Percentiles rank a stretch among this genome's conserved stretches.
Evolutionary conservation across 176 grass and related monocot genomes (phyloP).

Genomic region (Oryza australiensis): DNA sequence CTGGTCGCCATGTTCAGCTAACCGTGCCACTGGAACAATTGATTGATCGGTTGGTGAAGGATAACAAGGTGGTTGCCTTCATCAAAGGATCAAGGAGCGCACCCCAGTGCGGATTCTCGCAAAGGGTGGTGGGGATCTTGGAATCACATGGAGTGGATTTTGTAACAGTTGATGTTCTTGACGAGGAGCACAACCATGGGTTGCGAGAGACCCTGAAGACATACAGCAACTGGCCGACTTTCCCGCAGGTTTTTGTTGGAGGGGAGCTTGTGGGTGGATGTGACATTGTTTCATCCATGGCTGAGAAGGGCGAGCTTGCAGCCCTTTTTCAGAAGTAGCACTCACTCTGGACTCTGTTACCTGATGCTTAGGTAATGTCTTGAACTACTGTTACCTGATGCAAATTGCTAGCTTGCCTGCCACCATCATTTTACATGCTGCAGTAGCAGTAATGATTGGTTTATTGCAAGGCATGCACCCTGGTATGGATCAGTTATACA

Average conservation of each 20-base stretch:
- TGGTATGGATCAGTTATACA: constrained; percentile 1
- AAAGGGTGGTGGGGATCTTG: constrained; percentile 83
- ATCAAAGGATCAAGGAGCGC: constrained; percentile 94
- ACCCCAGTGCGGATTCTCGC: constrained; percentile 87
- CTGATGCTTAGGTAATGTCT: neutral
- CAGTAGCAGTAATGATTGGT: constrained; percentile 8
- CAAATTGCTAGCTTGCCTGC: neutral
- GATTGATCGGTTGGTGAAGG: constrained; percentile 82
- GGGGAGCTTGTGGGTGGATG: constrained; percentile 88
- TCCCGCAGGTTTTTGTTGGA: constrained; percentile 79
- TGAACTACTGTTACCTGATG: neutral
- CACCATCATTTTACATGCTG: neutral
- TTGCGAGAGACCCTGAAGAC: constrained; percentile 78
- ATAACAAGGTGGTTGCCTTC: constrained; percentile 93
- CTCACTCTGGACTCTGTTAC: neutral
- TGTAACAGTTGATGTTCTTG: constrained; percentile 72
- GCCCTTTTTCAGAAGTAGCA: constrained; percentile 59
- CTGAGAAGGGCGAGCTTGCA: constrained; percentile 82
- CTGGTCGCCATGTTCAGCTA: constrained; percentile 85
- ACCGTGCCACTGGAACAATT: constrained; percentile 71
- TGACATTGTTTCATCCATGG: constrained; percentile 85
- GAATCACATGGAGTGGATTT: constrained; percentile 77
- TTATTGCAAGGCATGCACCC: neutral
- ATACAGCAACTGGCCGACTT: constrained; percentile 93
- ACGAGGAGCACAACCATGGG: constrained; percentile 91